Conservation (phyloP, 257 asterid genomes). For the Jacaranda copaia region DNA sequence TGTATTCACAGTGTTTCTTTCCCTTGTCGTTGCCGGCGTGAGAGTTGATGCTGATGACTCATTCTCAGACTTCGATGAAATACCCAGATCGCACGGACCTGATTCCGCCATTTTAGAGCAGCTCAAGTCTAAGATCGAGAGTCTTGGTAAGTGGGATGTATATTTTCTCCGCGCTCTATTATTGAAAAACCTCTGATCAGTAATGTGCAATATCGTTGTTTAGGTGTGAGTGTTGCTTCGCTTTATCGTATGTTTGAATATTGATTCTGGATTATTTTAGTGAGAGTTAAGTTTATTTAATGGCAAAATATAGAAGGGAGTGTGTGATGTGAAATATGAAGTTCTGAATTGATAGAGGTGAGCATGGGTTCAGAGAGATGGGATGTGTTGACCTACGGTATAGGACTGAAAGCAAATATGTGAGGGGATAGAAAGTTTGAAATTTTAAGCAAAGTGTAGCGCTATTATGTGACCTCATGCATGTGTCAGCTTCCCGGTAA, state of each 20-base stretch:
- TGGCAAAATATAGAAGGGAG: not conserved
- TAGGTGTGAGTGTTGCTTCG: not conserved
- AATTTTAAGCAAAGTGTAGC: not conserved
- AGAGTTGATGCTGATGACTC: slow-evolving; percentile 46
- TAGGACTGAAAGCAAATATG: not conserved
- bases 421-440: not conserved
- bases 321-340: not conserved
- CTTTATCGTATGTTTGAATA: slow-evolving; percentile 7
- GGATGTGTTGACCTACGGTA: not conserved
- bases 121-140: slow-evolving; percentile 64
- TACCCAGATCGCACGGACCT: slow-evolving; percentile 45
- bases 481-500: not conserved
- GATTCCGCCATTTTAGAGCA: slow-evolving; percentile 47
- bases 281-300: not conserved
- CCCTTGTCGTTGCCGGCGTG: slow-evolving; percentile 41
- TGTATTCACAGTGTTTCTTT: slow-evolving; percentile 33
- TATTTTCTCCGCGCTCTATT: not conserved
- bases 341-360: not conserved
- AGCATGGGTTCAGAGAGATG: not conserved
- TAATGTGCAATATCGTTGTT: not conserved
- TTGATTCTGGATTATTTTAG: not conserved
- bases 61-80: slow-evolving; percentile 38
- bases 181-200: not conserved
- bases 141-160: slow-evolving; percentile 55
- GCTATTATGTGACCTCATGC: not conserved